Percentiles rank a stretch among this genome's conserved stretches.
phyloP scores from a whole-genome alignment of 805 yeast species.

The Zygosaccharomyces gambellarensis region DNA sequence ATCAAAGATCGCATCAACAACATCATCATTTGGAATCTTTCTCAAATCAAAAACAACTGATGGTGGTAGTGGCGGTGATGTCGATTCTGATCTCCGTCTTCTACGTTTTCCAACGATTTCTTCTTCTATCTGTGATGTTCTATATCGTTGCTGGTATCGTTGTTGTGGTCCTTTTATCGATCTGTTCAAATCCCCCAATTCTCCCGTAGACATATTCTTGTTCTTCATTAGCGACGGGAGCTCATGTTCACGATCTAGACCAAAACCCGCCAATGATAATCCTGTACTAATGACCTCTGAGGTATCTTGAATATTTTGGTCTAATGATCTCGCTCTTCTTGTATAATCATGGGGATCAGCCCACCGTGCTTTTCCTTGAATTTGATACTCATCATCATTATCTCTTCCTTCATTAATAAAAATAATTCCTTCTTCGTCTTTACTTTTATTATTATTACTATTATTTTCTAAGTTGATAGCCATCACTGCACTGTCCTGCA shows the following conservation, averaged over 20 bases:
- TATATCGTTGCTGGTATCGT: background rate
- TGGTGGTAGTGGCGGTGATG: background rate
- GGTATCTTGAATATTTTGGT: constrained; percentile 9
- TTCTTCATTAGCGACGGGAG: constrained; percentile 6
- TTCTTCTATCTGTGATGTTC: background rate
- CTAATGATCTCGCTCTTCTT: constrained; percentile 17
- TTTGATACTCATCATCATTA: background rate
- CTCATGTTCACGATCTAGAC: constrained; percentile 1
- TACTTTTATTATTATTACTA: too few species aligned
- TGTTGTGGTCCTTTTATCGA: background rate
- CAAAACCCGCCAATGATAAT: constrained; percentile 20
- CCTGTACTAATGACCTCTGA: constrained; percentile 18
- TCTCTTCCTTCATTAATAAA: background rate
- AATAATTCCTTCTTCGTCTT: background rate
- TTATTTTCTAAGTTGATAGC: background rate
- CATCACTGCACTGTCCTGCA: background rate
- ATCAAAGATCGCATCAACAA: constrained; percentile 21
- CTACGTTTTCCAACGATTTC: background rate
- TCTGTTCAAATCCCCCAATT: background rate
- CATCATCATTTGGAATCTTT: constrained; percentile 19
- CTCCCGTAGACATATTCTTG: constrained; percentile 17
- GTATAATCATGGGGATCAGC: constrained; percentile 15
- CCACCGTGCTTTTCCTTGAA: constrained; percentile 7
- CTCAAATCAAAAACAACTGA: background rate
- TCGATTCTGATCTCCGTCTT: background rate